phyloP scores from a whole-genome alignment of 1,139 yeast species.

The Casaregolazyma suthepensis region DNA sequence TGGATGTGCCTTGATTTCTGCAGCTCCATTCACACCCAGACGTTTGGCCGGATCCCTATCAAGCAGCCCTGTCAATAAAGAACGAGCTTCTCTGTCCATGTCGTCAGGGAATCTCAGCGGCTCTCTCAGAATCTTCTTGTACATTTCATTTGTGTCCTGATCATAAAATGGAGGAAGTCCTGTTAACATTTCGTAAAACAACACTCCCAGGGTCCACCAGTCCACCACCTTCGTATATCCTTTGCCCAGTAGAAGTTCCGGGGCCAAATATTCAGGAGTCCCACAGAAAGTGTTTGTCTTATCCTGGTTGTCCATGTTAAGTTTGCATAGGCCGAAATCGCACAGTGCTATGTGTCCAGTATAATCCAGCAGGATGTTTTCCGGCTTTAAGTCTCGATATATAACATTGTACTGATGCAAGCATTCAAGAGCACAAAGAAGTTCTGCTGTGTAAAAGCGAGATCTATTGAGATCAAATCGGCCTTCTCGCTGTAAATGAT shows the following conservation, averaged over 20 bases:
- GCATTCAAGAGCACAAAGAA: constrained; percentile 86
- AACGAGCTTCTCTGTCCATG: constrained; percentile 85
- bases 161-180: constrained; percentile 96
- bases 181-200: constrained; percentile 91
- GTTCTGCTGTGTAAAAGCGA: constrained; percentile 89
- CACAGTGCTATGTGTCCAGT: constrained; percentile 97
- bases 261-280: constrained; percentile 94
- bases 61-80: constrained; percentile 65
- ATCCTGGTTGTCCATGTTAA: constrained; percentile 83
- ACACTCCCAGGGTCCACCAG: constrained; percentile 97
- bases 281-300: constrained; percentile 95
- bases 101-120: constrained; percentile 85
- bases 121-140: constrained; percentile 83
- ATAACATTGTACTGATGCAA: constrained; percentile 86
- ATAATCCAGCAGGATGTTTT: constrained; percentile 84
- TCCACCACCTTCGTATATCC: constrained; percentile 95
- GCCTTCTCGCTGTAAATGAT: constrained; percentile 89
- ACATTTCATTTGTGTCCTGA: constrained; percentile 91
- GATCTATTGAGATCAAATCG: constrained; percentile 84
- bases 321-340: constrained; percentile 93
- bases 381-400: constrained; percentile 93
- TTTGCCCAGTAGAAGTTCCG: constrained; percentile 83
- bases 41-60: constrained; percentile 82
- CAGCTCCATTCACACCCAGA: constrained; percentile 73
- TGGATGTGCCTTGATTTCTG: constrained; percentile 75